phyloP scores from a whole-genome alignment of 2,329 filamentous ascomycete species.

The Plectosphaerella plurivora region DNA sequence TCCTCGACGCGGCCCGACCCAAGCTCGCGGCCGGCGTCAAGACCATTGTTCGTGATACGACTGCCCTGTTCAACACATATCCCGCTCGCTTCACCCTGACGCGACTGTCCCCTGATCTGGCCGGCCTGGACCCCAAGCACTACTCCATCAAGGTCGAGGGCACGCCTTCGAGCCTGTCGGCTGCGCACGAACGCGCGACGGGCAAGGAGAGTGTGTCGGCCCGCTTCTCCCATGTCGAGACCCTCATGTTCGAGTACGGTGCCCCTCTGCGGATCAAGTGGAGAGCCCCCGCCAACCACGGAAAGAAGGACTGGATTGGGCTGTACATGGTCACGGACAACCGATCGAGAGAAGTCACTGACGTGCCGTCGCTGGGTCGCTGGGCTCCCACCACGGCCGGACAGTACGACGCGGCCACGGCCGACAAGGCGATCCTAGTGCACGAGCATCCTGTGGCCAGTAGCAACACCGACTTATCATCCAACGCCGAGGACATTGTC shows the following conservation, averaged over 20 bases:
- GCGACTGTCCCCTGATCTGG: conserved; percentile 71
- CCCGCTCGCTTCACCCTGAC: conserved; percentile 82
- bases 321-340: conserved; percentile 97
- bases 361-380: conserved; percentile 78
- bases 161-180: conserved; percentile 45
- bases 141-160: conserved; percentile 76
- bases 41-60: conserved; percentile 83
- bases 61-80: conserved; percentile 82
- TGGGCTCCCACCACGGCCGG: conserved; percentile 81
- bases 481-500: conserved; percentile 47
- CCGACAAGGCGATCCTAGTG: conserved; percentile 71
- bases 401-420: conserved; percentile 68
- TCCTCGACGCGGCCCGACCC: conserved; percentile 78
- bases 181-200: conserved; percentile 55
- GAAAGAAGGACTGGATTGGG: conserved; percentile 91
- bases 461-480: conserved; percentile 39
- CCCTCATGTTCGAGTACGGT: conserved; percentile 81
- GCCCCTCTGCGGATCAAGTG: conserved; percentile 85
- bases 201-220: conserved; percentile 71
- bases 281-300: conserved; percentile 83
- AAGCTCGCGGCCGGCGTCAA: conserved; percentile 84
- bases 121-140: conserved; percentile 72
- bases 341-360: conserved; percentile 75
- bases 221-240: conserved; percentile 67
- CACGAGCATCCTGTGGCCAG: conserved; percentile 56